Evolutionary conservation across 2,329 filamentous ascomycete genomes (phyloP).

Genomic region (Epichloe typhina): DNA sequence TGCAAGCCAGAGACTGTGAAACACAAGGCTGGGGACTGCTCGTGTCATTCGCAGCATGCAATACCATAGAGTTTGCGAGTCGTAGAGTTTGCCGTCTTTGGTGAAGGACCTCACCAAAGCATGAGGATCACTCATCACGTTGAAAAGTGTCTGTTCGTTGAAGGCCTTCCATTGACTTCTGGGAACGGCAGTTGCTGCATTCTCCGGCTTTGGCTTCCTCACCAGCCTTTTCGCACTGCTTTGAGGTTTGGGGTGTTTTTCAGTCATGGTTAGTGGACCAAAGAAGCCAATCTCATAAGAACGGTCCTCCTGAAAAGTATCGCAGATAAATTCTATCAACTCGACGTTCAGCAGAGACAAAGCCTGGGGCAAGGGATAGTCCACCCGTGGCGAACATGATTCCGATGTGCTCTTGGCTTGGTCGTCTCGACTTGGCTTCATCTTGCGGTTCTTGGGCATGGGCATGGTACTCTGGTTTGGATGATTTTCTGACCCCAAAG

Average conservation of each 20-base stretch:
- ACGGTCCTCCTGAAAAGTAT: constrained; percentile 43
- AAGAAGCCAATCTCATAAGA: constrained; percentile 37
- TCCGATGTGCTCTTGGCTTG: constrained; percentile 15
- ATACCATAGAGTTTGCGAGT: constrained; percentile 51
- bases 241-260: constrained; percentile 8
- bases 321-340: constrained; percentile 46
- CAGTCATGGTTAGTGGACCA: constrained; percentile 17
- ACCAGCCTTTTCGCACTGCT: constrained; percentile 5
- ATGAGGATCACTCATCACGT: constrained; percentile 44
- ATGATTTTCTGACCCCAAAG: constrained; percentile 7
- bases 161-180: constrained; percentile 44
- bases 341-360: constrained; percentile 40
- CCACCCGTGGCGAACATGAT: constrained; percentile 8
- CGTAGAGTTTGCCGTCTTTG: constrained; percentile 35
- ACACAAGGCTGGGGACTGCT: constrained; percentile 42
- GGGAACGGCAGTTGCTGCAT: constrained; percentile 4
- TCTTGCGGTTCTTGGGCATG: neutral
- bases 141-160: constrained; percentile 51
- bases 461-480: neutral
- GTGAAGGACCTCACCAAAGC: constrained; percentile 45
- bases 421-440: constrained; percentile 7
- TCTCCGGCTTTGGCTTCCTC: constrained; percentile 1
- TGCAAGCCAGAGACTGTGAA: constrained; percentile 52
- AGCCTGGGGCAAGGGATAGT: constrained; percentile 39
- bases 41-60: constrained; percentile 47